These are phyloP conservation scores for Catunica adiposa DNA, from an alignment of 2,329 filamentous ascomycete genomes.

Conservation along the genomic window DNA sequence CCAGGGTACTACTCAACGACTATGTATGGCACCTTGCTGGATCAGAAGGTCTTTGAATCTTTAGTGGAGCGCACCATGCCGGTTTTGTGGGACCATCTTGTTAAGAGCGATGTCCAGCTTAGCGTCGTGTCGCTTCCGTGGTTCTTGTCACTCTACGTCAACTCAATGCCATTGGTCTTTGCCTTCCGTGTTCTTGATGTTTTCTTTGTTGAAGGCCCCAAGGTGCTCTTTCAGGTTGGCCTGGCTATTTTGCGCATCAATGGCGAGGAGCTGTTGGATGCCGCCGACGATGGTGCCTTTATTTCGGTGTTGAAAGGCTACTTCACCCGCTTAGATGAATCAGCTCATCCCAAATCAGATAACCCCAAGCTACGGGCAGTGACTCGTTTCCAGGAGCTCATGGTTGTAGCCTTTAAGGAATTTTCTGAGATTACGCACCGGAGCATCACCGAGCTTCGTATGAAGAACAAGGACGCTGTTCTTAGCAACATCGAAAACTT, in stretches of 20 bases:
- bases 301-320: conserved; percentile 93
- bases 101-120: conserved; percentile 89
- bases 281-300: conserved; percentile 86
- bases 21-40: conserved; percentile 94
- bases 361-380: conserved; percentile 89
- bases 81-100: conserved; percentile 93
- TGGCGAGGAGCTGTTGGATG: conserved; percentile 85
- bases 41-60: conserved; percentile 94
- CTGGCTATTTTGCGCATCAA: conserved; percentile 95
- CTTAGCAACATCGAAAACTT: conserved; percentile 94
- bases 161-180: conserved; percentile 97
- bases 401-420: conserved; percentile 98
- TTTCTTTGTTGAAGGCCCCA: conserved; percentile 95
- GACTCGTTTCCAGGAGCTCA: conserved; percentile 90
- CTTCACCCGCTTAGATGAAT: conserved; percentile 84
- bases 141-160: conserved; percentile 97
- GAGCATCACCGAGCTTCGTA: conserved; percentile 73
- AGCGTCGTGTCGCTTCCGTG: conserved; percentile 94
- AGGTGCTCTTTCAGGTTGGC: conserved; percentile 92
- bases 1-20: conserved; percentile 97
- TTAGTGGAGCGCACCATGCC: conserved; percentile 99
- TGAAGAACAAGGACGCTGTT: conserved; percentile 87
- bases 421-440: conserved; percentile 90
- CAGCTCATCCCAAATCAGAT: conserved; percentile 85
- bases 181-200: conserved; percentile 93